Base-by-base conservation (phyloP, 192 early-diverging fungal genomes). In the Backusella morwellensis region DNA sequence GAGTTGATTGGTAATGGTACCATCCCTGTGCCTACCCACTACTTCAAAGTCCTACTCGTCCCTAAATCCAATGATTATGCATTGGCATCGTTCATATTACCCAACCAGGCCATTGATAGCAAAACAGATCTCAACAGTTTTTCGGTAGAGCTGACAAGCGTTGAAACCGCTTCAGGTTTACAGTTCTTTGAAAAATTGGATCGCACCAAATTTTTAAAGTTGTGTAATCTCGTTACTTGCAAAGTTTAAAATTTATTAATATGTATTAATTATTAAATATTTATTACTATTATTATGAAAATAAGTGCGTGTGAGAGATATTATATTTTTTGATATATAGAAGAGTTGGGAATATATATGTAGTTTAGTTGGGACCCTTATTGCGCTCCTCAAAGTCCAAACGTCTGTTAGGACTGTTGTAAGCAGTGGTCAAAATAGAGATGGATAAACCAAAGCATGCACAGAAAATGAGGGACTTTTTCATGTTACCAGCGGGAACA, bases 81-180 rank as follows among this genome's bases (percentile, higher is more conserved):
- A 7, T 44, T 90, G 0, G 92, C 86, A 21, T 88, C 87, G 0
- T 98, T 98, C 84, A 89, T 96, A 6, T 52, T 98, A 42, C 95
- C 95, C 0, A 98, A 98, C 85, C 76, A 87, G 74, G 77, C 76
- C 9, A 94, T 96, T 47, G 85, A 86, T 26, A 79, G 85, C 73
- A 67, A 82, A 12, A 84, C 86, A 0, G 91, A 90, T 34, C 79
- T 98, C 68, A 81, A 81, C 1, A 79, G 73, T 1, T 97, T 93
- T 82, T 77, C 83, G 26, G 85, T 94, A 12, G 90, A 92, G 4
- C 26, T 95, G 8, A 90, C 93, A 68, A 85, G 83, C n/a, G 74
- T 95, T 35, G 90, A 92, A 73, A 90, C 85, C 81, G 86, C 89
- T 19, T 88, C 91, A 14, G 91, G 90, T 12, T 83, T 93, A 68